A percentile compares a stretch with the other conserved stretches of the same genome.
Conservation (phyloP, 345 rosid species). For the Passiflora organensis region DNA sequence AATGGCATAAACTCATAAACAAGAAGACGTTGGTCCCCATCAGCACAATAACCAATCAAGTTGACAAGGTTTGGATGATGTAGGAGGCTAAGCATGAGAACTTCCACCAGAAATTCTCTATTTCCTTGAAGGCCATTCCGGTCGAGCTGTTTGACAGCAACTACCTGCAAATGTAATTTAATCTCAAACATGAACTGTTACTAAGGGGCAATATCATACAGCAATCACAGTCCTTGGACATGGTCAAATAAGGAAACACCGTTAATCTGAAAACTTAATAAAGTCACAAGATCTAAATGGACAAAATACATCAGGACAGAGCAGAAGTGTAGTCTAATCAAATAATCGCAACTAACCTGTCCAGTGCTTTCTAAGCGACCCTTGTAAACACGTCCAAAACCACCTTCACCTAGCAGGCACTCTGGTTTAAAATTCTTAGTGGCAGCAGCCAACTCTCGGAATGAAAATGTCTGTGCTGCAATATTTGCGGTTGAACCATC, state of each 20-base stretch:
- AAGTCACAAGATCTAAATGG: not conserved
- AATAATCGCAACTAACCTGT: slow-evolving; percentile 46
- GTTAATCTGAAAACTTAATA: not conserved
- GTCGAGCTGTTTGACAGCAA: slow-evolving; percentile 92
- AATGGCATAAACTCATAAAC: slow-evolving; percentile 95
- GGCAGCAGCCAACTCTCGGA: slow-evolving; percentile 82
- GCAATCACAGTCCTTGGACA: not conserved
- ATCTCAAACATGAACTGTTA: slow-evolving; percentile 8
- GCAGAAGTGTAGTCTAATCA: too few species aligned
- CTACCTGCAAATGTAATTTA: slow-evolving; percentile 51
- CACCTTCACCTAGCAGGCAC: slow-evolving; percentile 89
- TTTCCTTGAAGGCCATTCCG: slow-evolving; percentile 96
- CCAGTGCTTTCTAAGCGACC: slow-evolving; percentile 88
- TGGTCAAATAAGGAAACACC: slow-evolving; percentile 1
- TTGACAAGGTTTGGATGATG: slow-evolving; percentile 94
- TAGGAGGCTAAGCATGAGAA: slow-evolving; percentile 93
- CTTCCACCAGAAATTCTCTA: slow-evolving; percentile 96
- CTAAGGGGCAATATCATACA: too few species aligned
- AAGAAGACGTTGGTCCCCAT: slow-evolving; percentile 95
- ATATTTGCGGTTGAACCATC: slow-evolving; percentile 69
- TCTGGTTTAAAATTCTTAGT: slow-evolving; percentile 79
- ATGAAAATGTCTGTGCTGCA: slow-evolving; percentile 92
- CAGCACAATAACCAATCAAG: slow-evolving; percentile 96
- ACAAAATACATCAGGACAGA: not conserved
- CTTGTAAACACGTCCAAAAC: slow-evolving; percentile 91